These are phyloP conservation scores for Ascosphaera apis DNA, from an alignment of 2,329 filamentous ascomycete genomes.

Conservation along the genomic window DNA sequence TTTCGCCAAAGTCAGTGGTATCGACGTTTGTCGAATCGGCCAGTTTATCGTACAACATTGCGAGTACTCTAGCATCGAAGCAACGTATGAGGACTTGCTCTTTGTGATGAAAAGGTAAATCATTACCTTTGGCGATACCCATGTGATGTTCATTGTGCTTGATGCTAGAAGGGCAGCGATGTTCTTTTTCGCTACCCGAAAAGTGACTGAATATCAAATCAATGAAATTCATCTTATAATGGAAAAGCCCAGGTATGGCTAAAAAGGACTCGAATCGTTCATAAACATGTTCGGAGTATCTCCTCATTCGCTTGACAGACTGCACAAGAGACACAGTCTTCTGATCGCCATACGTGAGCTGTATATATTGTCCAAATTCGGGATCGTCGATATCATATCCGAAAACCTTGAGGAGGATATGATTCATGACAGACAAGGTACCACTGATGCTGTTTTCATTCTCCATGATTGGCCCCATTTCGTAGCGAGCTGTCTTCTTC, in stretches of 20 bases:
- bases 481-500: neutral
- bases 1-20: neutral
- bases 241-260: neutral
- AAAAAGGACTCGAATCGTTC: neutral
- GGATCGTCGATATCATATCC: neutral
- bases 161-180: neutral
- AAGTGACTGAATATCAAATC: neutral
- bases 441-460: neutral
- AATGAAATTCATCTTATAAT: neutral
- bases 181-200: neutral
- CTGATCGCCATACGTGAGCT: conserved; percentile 1
- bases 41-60: neutral
- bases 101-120: conserved; percentile 1
- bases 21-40: neutral
- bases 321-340: conserved; percentile 1
- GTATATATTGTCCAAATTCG: neutral
- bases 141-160: neutral
- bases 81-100: neutral
- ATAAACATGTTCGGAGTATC: neutral
- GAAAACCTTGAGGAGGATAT: neutral
- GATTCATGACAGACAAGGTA: neutral
- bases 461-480: neutral
- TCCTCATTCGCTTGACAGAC: neutral
- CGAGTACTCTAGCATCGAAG: neutral
- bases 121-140: conserved; percentile 1